These are phyloP conservation scores for Starmerella lactis-condensi DNA, from an alignment of 805 yeast genomes.

Conservation along the genomic window DNA sequence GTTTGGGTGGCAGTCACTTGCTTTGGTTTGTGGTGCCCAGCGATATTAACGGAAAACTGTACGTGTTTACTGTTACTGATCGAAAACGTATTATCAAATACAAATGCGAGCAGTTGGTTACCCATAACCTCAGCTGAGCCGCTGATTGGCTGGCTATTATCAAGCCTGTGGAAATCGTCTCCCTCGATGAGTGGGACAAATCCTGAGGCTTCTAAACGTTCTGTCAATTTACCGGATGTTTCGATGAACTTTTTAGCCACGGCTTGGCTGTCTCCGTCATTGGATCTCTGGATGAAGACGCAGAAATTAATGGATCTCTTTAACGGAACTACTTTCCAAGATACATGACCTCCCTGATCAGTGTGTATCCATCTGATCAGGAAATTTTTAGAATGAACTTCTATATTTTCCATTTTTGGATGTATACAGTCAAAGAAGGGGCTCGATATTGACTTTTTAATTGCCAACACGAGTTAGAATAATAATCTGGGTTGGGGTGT, in stretches of 20 bases:
- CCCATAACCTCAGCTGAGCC: slow-evolving; percentile 35
- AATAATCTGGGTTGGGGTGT: no score
- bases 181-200: slow-evolving; percentile 26
- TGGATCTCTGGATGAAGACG: slow-evolving; percentile 15
- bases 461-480: no score
- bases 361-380: slow-evolving; percentile 81
- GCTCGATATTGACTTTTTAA: no score
- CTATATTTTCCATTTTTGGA: slow-evolving; percentile 81
- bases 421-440: no score
- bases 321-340: slow-evolving; percentile 69
- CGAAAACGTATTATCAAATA: slow-evolving; percentile 81
- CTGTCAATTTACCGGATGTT: slow-evolving; percentile 19
- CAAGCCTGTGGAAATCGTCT: slow-evolving; percentile 38
- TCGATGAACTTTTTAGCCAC: slow-evolving; percentile 17
- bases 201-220: slow-evolving; percentile 38
- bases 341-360: slow-evolving; percentile 43
- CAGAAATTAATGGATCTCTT: slow-evolving; percentile 37
- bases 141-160: slow-evolving; percentile 41
- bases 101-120: slow-evolving; percentile 67
- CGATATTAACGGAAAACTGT: slow-evolving; percentile 29
- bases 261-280: slow-evolving; percentile 6
- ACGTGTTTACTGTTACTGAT: slow-evolving; percentile 70
- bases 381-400: slow-evolving; percentile 74
- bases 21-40: not conserved
- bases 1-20: not conserved